Conservation (phyloP, 352 stramenopile genomes). For the Phytophthora ramorum region DNA sequence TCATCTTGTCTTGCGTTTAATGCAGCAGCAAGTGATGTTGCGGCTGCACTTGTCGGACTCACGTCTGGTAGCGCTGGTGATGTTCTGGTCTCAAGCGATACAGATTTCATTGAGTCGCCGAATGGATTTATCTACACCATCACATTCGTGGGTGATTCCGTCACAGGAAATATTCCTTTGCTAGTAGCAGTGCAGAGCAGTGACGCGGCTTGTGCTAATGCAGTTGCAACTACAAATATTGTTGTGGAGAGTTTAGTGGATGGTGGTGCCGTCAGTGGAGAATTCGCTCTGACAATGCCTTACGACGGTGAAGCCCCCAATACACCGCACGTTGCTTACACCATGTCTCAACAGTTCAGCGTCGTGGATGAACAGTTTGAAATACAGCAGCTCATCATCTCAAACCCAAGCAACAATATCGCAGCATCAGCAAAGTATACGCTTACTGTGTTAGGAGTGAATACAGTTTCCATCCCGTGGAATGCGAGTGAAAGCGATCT, state of each 20-base stretch:
- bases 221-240: constrained; percentile 17
- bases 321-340: constrained; percentile 54
- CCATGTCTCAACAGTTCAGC: constrained; percentile 69
- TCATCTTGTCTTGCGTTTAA: constrained; percentile 53
- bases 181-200: constrained; percentile 23
- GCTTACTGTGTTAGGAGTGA: constrained; percentile 37
- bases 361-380: constrained; percentile 79
- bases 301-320: constrained; percentile 66
- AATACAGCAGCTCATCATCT: constrained; percentile 63
- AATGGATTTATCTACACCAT: constrained; percentile 70
- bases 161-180: constrained; percentile 57
- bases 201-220: constrained; percentile 14
- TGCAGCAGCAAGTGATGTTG: constrained; percentile 25
- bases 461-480: constrained; percentile 62
- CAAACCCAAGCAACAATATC: constrained; percentile 53
- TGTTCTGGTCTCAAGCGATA: constrained; percentile 59
- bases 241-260: constrained; percentile 20
- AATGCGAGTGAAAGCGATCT: constrained; percentile 58
- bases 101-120: constrained; percentile 43
- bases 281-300: constrained; percentile 53
- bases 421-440: constrained; percentile 45
- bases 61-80: constrained; percentile 42
- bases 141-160: constrained; percentile 70
- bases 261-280: constrained; percentile 37
- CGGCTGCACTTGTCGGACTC: constrained; percentile 38